Conservation (phyloP, 257 asterid genomes). For the Leptodermis oblonga region DNA sequence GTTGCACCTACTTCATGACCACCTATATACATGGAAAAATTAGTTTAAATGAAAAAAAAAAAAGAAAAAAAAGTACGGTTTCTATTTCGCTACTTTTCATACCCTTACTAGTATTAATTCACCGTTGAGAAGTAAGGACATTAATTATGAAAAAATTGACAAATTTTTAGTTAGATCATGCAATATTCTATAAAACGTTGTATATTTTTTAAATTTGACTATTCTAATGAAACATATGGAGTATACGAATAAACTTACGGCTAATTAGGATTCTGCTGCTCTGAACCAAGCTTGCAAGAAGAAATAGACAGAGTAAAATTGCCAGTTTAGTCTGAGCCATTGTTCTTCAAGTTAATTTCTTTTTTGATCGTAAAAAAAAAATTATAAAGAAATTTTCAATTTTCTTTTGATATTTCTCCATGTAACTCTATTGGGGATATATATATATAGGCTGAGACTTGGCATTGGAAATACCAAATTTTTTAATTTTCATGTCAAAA, state of each 20-base stretch:
- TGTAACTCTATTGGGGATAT: background rate
- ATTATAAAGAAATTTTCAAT: background rate
- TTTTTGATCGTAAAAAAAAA: background rate
- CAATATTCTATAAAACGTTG: no score
- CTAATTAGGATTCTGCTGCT: background rate
- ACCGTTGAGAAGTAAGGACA: no score
- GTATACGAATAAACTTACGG: background rate
- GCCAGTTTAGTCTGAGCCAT: conserved; percentile 1
- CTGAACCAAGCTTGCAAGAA: conserved; percentile 1
- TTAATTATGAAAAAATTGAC: no score
- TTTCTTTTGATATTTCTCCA: background rate
- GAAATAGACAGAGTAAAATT: background rate
- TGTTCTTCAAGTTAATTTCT: background rate
- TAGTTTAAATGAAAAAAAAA: background rate
- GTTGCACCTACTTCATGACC: background rate
- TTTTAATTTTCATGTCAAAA: background rate
- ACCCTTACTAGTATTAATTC: no score
- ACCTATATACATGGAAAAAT: background rate
- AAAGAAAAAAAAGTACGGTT: background rate
- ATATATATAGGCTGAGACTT: background rate
- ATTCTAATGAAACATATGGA: background rate
- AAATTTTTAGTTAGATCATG: no score
- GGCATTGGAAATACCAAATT: background rate
- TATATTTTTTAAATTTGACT: no score
- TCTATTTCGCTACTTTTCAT: no score